phyloP scores from a whole-genome alignment of 2,329 filamentous ascomycete genomes.

The Pseudogymnoascus sp. region DNA sequence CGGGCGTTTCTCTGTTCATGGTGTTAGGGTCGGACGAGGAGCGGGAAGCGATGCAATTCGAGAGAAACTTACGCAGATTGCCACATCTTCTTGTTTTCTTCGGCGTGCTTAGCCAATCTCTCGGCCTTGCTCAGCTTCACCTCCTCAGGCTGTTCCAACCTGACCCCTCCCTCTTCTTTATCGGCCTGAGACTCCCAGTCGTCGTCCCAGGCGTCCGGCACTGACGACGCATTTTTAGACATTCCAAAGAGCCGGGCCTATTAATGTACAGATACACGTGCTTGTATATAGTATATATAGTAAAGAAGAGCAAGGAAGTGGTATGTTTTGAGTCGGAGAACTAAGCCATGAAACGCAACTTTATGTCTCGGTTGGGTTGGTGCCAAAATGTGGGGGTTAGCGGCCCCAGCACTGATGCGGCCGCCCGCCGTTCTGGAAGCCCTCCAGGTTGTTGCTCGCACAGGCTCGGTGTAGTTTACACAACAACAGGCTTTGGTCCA shows the following conservation, averaged over 20 bases:
- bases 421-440: neutral
- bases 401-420: neutral
- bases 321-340: neutral
- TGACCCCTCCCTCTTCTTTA: slow-evolving; percentile 26
- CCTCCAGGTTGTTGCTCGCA: slow-evolving; percentile 3
- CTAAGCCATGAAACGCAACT: slow-evolving; percentile 3
- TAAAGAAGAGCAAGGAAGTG: neutral
- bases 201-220: slow-evolving; percentile 78
- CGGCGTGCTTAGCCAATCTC: slow-evolving; percentile 68
- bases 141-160: slow-evolving; percentile 15
- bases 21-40: slow-evolving; percentile 7
- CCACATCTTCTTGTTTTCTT: slow-evolving; percentile 81
- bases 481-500: neutral
- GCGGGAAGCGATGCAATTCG: neutral
- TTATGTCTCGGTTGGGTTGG: slow-evolving; percentile 1
- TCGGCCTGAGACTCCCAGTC: slow-evolving; percentile 82
- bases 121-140: slow-evolving; percentile 61
- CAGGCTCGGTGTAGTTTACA: neutral
- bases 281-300: slow-evolving; percentile 7
- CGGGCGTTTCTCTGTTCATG: slow-evolving; percentile 55
- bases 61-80: slow-evolving; percentile 62
- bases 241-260: neutral
- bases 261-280: neutral
- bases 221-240: slow-evolving; percentile 19
- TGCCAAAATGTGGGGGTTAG: slow-evolving; percentile 5